Evolutionary conservation across 108 stramenopile genomes (phyloP), one percentile per base, ranked within the genome.

Genomic region (Skeletonema costatum): DNA sequence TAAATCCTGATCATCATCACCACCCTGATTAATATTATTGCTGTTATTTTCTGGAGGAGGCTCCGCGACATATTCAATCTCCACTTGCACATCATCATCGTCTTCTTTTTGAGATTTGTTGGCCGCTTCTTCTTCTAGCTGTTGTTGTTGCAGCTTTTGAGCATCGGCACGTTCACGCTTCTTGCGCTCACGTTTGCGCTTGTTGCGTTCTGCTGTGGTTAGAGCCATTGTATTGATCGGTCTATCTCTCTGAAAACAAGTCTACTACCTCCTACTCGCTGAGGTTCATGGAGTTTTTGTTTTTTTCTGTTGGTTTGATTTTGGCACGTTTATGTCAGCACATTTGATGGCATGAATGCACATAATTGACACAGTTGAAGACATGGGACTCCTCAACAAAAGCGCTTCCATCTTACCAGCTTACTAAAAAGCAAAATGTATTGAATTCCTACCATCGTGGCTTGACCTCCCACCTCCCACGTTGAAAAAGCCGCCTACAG

Each of bases 161-260:
- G 85, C 74, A 39, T 77, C 69, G 30, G 75, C 68, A 8, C 79
- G 81, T 56, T 83, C 71, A 32, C 66, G 79, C 82, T 96, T 96
- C 77, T 94, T 94, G 79, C 93, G 90, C 58, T 93, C 91, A 42
- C 94, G 90, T 78, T 95, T 93, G 41, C 91, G 91, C 38, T 82
- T 84, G 74, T 95, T 95, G 53, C 80, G 81, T 71, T 95, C 92
- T 14, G 94, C 92, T 21, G 90, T 85, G 14, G 90, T 88, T 11
- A 92, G 81, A 29, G 79, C 89, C 89, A 88, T 90, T 66, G 71
- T 64, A 68, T n/a, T 32, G 62, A 0, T 30, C 31, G 44, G 44
- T 46, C 44, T 46, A n/a, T 42, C 3, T 46, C 44, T 46, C 42
- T 58, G n/a, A 25, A 25, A 25, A 25, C 51, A 53, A 53, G 4